Evolutionary conservation across 208 protist genomes (phyloP).

Genomic region (Herpetomonas muscarum): DNA sequence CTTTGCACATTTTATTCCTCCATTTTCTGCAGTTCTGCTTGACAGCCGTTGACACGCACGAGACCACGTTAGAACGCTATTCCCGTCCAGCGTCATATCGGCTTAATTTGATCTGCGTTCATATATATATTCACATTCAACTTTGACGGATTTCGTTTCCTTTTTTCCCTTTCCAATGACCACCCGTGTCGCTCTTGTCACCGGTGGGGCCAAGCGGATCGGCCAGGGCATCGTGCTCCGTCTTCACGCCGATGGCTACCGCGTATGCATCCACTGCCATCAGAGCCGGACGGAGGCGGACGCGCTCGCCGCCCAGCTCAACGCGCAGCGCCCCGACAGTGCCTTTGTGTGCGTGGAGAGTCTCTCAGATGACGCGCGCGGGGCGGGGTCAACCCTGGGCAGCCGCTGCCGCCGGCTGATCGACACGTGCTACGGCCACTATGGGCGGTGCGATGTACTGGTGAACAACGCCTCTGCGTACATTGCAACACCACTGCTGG

Average conservation of each 20-base stretch:
- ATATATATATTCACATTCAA: background rate
- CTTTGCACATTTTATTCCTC: too few relatives aligned
- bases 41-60: too few relatives aligned
- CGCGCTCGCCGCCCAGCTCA: slow-evolving; percentile 41
- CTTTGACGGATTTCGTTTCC: slow-evolving; percentile 1
- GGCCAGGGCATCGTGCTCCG: slow-evolving; percentile 37
- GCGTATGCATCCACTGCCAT: slow-evolving; percentile 59
- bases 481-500: slow-evolving; percentile 57
- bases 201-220: slow-evolving; percentile 51
- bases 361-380: background rate
- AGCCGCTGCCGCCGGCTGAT: slow-evolving; percentile 37
- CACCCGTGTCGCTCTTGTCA: slow-evolving; percentile 52
- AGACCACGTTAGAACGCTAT: too few relatives aligned
- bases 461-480: slow-evolving; percentile 87
- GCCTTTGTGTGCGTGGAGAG: slow-evolving; percentile 13
- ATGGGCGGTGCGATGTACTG: slow-evolving; percentile 72
- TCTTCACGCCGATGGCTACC: slow-evolving; percentile 46
- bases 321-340: slow-evolving; percentile 31
- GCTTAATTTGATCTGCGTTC: too few relatives aligned
- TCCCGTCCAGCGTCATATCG: too few relatives aligned
- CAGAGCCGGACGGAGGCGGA: slow-evolving; percentile 27
- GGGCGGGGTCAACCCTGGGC: slow-evolving; percentile 9
- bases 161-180: slow-evolving; percentile 8
- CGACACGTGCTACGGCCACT: slow-evolving; percentile 36
- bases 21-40: too few relatives aligned